Evolutionary conservation across 805 yeast genomes (phyloP).

Genomic region (Candida endomychidarum): DNA sequence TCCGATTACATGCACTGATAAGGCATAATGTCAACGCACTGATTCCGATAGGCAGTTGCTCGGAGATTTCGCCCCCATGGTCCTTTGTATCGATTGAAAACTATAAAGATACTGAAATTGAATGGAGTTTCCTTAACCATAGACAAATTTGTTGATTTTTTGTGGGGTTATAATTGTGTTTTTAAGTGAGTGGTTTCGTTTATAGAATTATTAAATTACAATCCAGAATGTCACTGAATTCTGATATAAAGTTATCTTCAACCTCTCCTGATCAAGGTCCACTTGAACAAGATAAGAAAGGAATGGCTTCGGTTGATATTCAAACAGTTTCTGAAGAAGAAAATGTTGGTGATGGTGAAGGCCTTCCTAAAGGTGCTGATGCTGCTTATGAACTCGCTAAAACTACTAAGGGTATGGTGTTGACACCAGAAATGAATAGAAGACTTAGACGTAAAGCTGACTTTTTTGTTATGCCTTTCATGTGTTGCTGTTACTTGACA

Average conservation of each 20-base stretch:
- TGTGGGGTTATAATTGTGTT: not conserved
- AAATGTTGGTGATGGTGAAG: not conserved
- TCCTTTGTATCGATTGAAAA: not conserved
- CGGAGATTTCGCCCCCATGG: not conserved
- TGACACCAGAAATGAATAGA: conserved; percentile 17
- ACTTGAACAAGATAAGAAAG: conserved; percentile 9
- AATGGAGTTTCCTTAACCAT: conserved; percentile 1
- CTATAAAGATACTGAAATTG: not conserved
- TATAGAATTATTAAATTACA: no score
- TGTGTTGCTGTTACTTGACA: conserved; percentile 23
- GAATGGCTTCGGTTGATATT: conserved; percentile 8
- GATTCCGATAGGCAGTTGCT: not conserved
- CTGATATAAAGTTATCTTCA: not conserved
- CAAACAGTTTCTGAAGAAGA: conserved; percentile 1
- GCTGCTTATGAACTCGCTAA: conserved; percentile 35
- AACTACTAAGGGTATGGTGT: conserved; percentile 13
- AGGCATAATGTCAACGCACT: not conserved
- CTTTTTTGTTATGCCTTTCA: conserved; percentile 23
- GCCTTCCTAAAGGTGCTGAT: conserved; percentile 31
- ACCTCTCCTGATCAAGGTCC: not conserved
- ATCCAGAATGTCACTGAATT: not conserved
- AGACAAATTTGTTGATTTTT: not conserved
- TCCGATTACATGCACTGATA: conserved; percentile 2
- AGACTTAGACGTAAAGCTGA: conserved; percentile 21
- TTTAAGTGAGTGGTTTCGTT: no score